phyloP scores from a whole-genome alignment of 2,329 filamentous ascomycete genomes.

The Aspergillus brunneoviolaceus region DNA sequence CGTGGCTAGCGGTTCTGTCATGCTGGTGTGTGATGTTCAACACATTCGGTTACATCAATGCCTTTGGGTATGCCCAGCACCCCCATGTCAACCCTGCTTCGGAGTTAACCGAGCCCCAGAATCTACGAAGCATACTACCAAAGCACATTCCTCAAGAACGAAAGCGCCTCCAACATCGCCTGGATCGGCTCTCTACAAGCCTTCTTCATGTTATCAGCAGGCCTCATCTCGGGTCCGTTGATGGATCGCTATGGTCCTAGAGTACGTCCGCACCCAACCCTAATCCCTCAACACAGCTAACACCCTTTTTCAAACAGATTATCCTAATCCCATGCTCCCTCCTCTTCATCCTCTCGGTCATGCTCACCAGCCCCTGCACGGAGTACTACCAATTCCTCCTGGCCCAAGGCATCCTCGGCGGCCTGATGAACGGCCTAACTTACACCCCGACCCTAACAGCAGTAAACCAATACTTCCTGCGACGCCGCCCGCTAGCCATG shows the following conservation, averaged over 20 bases:
- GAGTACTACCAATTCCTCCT: slow-evolving; percentile 56
- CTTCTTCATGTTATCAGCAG: slow-evolving; percentile 22
- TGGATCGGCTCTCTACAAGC: slow-evolving; percentile 48
- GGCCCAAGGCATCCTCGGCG: slow-evolving; percentile 22
- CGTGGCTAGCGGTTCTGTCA: slow-evolving; percentile 27
- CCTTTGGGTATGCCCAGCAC: slow-evolving; percentile 21
- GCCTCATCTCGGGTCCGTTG: slow-evolving; percentile 22
- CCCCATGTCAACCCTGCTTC: neutral
- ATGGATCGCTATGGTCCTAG: slow-evolving; percentile 22
- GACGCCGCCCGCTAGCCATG: slow-evolving; percentile 48
- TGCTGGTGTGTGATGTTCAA: slow-evolving; percentile 25
- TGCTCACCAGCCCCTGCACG: slow-evolving; percentile 61
- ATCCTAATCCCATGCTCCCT: slow-evolving; percentile 15
- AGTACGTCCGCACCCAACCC: neutral
- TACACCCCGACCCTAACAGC: slow-evolving; percentile 49
- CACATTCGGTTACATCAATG: slow-evolving; percentile 31
- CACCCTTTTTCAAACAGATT: neutral
- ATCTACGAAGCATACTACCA: slow-evolving; percentile 51
- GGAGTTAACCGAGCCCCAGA: slow-evolving; percentile 1
- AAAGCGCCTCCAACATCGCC: slow-evolving; percentile 42
- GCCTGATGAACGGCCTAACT: slow-evolving; percentile 40
- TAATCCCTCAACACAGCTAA: neutral
- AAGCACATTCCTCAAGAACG: slow-evolving; percentile 38
- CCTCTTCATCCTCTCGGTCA: slow-evolving; percentile 55
- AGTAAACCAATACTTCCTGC: slow-evolving; percentile 50